A percentile compares a stretch with the other conserved stretches of the same genome.
phyloP scores from a whole-genome alignment of 1,139 yeast species.

The Saccharomyces pastorianus region DNA sequence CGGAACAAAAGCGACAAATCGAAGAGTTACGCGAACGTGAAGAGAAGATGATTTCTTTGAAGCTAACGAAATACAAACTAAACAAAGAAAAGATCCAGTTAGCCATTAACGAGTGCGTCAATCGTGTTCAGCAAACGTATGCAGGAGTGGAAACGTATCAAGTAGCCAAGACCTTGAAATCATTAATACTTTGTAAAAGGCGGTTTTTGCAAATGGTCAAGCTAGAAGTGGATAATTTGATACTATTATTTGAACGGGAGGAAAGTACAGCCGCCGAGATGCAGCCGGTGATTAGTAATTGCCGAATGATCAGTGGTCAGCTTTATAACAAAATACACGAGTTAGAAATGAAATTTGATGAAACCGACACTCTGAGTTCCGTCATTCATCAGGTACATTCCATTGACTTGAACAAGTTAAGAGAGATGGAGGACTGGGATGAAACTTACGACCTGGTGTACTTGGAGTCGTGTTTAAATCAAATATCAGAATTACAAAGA shows the following conservation, averaged over 20 bases:
- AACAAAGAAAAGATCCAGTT: conserved; percentile 35
- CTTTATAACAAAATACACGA: conserved; percentile 38
- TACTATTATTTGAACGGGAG: conserved; percentile 5
- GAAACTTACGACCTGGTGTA: conserved; percentile 34
- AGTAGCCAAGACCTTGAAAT: conserved; percentile 38
- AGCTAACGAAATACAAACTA: conserved; percentile 31
- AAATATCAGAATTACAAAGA: conserved; percentile 42
- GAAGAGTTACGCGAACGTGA: conserved; percentile 59
- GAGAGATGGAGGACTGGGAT: conserved; percentile 51
- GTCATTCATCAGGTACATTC: conserved; percentile 38
- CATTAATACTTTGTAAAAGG: conserved; percentile 46
- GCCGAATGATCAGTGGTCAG: conserved; percentile 14
- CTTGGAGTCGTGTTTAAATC: conserved; percentile 37
- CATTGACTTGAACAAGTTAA: conserved; percentile 38
- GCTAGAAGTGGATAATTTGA: conserved; percentile 35
- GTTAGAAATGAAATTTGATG: conserved; percentile 44
- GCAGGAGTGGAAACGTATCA: conserved; percentile 41
- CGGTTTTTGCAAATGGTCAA: conserved; percentile 42
- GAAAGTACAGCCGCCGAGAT: conserved; percentile 4
- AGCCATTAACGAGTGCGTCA: conserved; percentile 38
- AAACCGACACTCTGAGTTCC: conserved; percentile 44
- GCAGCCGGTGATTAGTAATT: neutral
- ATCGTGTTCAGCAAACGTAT: conserved; percentile 34
- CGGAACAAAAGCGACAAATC: conserved; percentile 73
- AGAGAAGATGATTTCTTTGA: conserved; percentile 34